A percentile compares a stretch with the other conserved stretches of the same genome.
Conservation (phyloP, 371 early-diverging fungal genomes). For the Mortierella sp. region DNA sequence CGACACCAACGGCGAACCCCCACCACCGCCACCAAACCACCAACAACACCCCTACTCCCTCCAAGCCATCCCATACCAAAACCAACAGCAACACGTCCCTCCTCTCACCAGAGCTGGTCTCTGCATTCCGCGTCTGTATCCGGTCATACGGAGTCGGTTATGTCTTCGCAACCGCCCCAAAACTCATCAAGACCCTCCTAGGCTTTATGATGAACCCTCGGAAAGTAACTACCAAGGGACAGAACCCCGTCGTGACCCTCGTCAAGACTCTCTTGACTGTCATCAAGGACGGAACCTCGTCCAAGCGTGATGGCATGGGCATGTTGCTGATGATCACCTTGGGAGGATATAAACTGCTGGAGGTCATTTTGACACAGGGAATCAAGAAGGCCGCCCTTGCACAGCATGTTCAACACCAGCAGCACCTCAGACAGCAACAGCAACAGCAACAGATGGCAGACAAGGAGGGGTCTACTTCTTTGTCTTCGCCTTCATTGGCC, state of each 20-base stretch:
- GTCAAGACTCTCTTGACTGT: slow-evolving; percentile 23
- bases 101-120: slow-evolving; percentile 37
- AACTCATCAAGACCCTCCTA: slow-evolving; percentile 50
- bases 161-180: slow-evolving; percentile 54
- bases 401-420: slow-evolving; percentile 33
- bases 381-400: slow-evolving; percentile 45
- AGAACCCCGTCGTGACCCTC: slow-evolving; percentile 29
- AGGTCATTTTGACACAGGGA: slow-evolving; percentile 38
- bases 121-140: slow-evolving; percentile 49
- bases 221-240: slow-evolving; percentile 33
- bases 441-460: slow-evolving; percentile 2
- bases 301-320: slow-evolving; percentile 50
- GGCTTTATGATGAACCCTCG: slow-evolving; percentile 41
- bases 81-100: not conserved
- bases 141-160: slow-evolving; percentile 56
- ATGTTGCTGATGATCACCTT: slow-evolving; percentile 52
- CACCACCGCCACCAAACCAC: not conserved
- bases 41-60: not conserved
- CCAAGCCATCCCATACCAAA: not conserved
- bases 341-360: slow-evolving; percentile 48
- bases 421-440: slow-evolving; percentile 23
- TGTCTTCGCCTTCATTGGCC: not conserved
- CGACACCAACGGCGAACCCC: not conserved
- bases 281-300: slow-evolving; percentile 33
- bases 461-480: not conserved